These are phyloP conservation scores for Narthecium ossifragum DNA, from an alignment of 106 monocot genomes.

Conservation along the genomic window DNA sequence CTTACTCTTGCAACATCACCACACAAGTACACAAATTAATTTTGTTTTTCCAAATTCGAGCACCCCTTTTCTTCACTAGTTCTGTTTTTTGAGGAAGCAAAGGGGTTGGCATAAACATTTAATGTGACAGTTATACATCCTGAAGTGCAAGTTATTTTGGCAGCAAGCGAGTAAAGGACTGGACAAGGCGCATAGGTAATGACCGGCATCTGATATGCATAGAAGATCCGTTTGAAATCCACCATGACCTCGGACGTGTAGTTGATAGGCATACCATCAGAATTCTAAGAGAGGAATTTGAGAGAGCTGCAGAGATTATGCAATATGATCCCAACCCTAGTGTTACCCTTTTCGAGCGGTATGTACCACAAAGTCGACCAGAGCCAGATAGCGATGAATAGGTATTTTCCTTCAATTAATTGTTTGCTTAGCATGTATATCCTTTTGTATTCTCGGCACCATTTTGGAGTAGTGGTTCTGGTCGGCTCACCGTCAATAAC, in stretches of 20 bases:
- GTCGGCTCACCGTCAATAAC: too few species aligned
- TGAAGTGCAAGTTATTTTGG: too few species aligned
- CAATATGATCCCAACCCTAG: constrained; percentile 62
- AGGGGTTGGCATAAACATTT: too few species aligned
- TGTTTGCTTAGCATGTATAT: not conserved
- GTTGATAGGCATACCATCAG: constrained; percentile 82
- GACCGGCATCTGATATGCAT: constrained; percentile 94
- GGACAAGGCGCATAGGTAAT: constrained; percentile 91
- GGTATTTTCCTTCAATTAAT: not conserved
- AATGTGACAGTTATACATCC: too few species aligned
- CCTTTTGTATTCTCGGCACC: not conserved
- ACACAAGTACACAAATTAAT: too few species aligned
- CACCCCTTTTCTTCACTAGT: too few species aligned
- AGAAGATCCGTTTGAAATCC: constrained; percentile 90
- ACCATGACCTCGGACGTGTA: constrained; percentile 91
- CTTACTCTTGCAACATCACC: too few species aligned
- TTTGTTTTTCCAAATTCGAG: too few species aligned
- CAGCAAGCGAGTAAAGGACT: constrained; percentile 81
- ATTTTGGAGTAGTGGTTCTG: too few species aligned
- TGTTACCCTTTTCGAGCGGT: constrained; percentile 64
- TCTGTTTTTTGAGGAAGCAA: too few species aligned
- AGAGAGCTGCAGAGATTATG: constrained; percentile 79
- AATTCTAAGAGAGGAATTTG: constrained; percentile 91
- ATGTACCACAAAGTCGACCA: constrained; percentile 25
- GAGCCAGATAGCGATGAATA: not conserved